Evolutionary conservation across 768 basidiomycete species (phyloP), one percentile per base, ranked within the genome.

Genomic region (Pisolithus sp.): DNA sequence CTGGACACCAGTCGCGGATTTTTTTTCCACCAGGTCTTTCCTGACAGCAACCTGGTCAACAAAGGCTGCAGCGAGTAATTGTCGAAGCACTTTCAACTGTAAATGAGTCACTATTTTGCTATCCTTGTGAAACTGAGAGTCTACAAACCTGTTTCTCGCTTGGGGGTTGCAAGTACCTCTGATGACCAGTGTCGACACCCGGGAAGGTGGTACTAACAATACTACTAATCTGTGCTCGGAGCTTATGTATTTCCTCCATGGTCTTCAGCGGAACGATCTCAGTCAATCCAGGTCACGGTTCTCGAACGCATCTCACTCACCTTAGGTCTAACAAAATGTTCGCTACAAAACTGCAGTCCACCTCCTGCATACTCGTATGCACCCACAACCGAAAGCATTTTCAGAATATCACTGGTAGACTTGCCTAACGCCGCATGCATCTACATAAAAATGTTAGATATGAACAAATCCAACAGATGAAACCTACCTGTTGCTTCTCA

Each of bases 181-280:
- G 67, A 57, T 89, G 85, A 9, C 78, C 80, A 2, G 79, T 71
- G 49, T 85, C 75, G 5, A 76, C 67, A 4, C 76, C 79, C 3
- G 85, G 80, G 56, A 93, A 90, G 62, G 88, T 88, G n/a, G 78
- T 72, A 51, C 78, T 76, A 5, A 95, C 89, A 42, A 98, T 93
- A 52, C 78, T 80, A 59, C 81, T 87, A 51, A 99, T 86, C 62
- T 99, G 96, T 0, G 82, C 77, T 34, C 93, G 82, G 5, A 99
- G 76, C 65, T 98, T 97, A 68, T 94, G 96, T 34, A 96, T 95
- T 71, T 99, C 96, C 69, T 96, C 90, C 94, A 99, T 98, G 0
- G 93, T 90, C 94, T 97, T 15, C 7, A 34, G 18, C 26, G 50
- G 7, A 28, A 26, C 40, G 24, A 39, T 46, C 7, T 61, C 28